Evolutionary conservation across 2,329 filamentous ascomycete genomes (phyloP).

Genomic region (Aureobasidium sp.): DNA sequence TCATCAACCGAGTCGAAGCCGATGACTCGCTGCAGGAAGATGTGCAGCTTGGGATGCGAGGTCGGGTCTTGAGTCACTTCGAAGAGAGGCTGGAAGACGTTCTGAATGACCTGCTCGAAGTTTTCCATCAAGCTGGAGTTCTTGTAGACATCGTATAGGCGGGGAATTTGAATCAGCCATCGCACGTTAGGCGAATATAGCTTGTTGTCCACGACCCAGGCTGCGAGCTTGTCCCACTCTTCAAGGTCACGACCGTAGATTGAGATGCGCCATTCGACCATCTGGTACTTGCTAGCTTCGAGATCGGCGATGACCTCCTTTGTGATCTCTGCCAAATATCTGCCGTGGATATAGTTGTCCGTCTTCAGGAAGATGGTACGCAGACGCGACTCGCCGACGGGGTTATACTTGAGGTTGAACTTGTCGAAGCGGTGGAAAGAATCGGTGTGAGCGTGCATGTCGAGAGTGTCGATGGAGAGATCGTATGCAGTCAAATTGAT

Average conservation of each 20-base stretch:
- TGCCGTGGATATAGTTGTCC: conserved; percentile 93
- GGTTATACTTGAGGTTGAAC: conserved; percentile 99
- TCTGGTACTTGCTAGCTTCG: conserved; percentile 98
- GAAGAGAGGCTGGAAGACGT: conserved; percentile 89
- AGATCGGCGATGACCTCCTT: conserved; percentile 96
- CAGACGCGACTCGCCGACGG: conserved; percentile 87
- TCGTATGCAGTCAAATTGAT: conserved; percentile 98
- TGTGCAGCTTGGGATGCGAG: conserved; percentile 84
- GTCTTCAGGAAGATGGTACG: conserved; percentile 99
- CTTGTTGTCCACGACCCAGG: conserved; percentile 97
- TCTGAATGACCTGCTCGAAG: conserved; percentile 83
- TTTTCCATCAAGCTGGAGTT: conserved; percentile 76
- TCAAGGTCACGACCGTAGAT: conserved; percentile 88
- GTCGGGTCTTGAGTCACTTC: conserved; percentile 84
- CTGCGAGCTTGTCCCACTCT: conserved; percentile 96
- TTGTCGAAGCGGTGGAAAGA: conserved; percentile 99
- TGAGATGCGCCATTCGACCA: conserved; percentile 98
- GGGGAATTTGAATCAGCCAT: conserved; percentile 93
- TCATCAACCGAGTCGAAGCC: conserved; percentile 98
- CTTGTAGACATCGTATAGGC: conserved; percentile 94
- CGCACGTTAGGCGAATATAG: conserved; percentile 95
- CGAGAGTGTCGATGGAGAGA: conserved; percentile 92
- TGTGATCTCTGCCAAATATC: conserved; percentile 94
- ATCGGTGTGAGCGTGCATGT: conserved; percentile 98
- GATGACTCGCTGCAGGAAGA: conserved; percentile 91